Evolutionary conservation across 192 early-diverging fungal species (phyloP), one percentile per base, ranked within the genome.

Genomic region (Coemansia sp.): DNA sequence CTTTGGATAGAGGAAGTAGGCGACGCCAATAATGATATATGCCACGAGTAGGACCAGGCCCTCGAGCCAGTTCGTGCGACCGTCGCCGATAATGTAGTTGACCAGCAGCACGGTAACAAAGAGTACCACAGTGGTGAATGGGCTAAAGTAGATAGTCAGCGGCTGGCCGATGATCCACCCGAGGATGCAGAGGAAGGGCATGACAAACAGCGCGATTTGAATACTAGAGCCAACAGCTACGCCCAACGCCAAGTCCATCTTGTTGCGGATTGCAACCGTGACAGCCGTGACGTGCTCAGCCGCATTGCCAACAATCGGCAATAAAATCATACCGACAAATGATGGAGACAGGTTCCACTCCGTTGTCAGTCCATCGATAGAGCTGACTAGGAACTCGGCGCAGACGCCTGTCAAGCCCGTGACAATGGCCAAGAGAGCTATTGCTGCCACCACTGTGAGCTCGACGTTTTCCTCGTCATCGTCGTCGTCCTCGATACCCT

Each of bases 261-360:
- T 96, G 86, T 95, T 90, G 72, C 91, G 89, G 61, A 92, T 87
- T 2, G 95, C 92, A 13, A 88, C 89, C 1, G 87, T 88, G 24
- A 95, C 85, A 24, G 94, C 94, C 0, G 92, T 95, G 33, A 94
- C 88, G 73, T 97, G 94, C 83, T 93, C 91, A 18, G 94, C 93
- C 4, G 92, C 94, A 66, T 96, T 96, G 39, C 95, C 95, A 24
- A 97, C 95, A 43, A 97, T 93, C 3, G 95, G 95, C 40, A 98
- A 70, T 13, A 98, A 69, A 71, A 97, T 92, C 43, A 98, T 88
- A 47, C 95, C 95, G 39, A 98, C 91, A 80, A 98, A 98, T 5
- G 91, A 90, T n/a, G 90, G 73, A 43, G 83, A 88, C 31, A 97
- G 80, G 46, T 88, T 75, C 88, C 90, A 93, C 53, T 86, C 68